Conservation (phyloP, 1,139 yeast genomes). For the Candida buenavistaensis region DNA sequence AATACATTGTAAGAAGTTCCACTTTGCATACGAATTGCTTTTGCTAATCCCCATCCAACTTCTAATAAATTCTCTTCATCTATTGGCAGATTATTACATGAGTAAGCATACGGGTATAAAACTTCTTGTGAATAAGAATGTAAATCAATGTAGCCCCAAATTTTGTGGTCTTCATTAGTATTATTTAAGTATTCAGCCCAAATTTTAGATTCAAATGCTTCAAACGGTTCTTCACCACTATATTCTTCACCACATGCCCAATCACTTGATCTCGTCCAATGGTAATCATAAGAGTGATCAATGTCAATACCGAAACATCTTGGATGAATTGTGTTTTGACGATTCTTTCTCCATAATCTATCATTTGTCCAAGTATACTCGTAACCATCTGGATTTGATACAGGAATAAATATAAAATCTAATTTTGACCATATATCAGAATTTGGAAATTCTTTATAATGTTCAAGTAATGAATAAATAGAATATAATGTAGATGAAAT, state of each 20-base stretch:
- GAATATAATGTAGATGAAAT: conserved; percentile 68
- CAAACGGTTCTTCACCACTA: conserved; percentile 74
- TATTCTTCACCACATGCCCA: conserved; percentile 83
- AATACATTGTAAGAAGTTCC: conserved; percentile 68
- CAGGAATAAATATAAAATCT: conserved; percentile 78
- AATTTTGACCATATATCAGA: conserved; percentile 40
- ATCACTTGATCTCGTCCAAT: conserved; percentile 65
- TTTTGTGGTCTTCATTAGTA: conserved; percentile 58
- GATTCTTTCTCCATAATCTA: conserved; percentile 85
- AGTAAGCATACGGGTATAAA: conserved; percentile 78
- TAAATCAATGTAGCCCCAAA: conserved; percentile 76
- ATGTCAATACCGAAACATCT: conserved; percentile 81
- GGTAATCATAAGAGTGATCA: conserved; percentile 80
- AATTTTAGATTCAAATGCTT: conserved; percentile 68
- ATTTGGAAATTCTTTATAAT: conserved; percentile 44
- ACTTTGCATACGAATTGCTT: conserved; percentile 61
- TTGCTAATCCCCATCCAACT: conserved; percentile 76
- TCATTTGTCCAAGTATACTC: conserved; percentile 78
- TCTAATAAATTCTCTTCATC: conserved; percentile 81
- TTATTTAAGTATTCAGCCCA: conserved; percentile 65
- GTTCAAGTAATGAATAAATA: conserved; percentile 54
- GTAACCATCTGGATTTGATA: conserved; percentile 89
- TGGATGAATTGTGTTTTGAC: conserved; percentile 71
- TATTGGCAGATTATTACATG: conserved; percentile 70
- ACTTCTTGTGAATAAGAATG: conserved; percentile 86